Evolutionary conservation across 768 basidiomycete species (phyloP).

Genomic region (Hortiboletus flavorubellus): DNA sequence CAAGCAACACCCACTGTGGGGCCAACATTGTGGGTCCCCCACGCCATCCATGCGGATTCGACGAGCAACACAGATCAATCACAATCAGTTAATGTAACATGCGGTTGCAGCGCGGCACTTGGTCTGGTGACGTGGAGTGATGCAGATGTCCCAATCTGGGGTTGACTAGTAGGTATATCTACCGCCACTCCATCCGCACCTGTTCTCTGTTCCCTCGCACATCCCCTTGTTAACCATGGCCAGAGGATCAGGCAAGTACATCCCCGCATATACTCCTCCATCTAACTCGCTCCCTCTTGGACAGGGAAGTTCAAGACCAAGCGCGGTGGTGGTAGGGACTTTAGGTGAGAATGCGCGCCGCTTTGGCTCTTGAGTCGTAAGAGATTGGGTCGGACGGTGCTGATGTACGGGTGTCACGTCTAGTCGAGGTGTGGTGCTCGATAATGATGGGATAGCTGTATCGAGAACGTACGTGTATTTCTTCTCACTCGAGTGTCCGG

Average conservation of each 20-base stretch:
- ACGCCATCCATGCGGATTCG: no score
- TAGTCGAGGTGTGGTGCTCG: conserved; percentile 60
- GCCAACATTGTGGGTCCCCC: no score
- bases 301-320: conserved; percentile 81
- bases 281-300: neutral
- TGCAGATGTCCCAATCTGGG: conserved; percentile 8
- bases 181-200: neutral
- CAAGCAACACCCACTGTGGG: no score
- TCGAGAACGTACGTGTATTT: conserved; percentile 41
- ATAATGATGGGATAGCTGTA: conserved; percentile 54
- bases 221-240: conserved; percentile 23
- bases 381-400: conserved; percentile 9
- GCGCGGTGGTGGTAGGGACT: conserved; percentile 84
- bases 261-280: rapidly evolving
- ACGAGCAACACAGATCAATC: no score
- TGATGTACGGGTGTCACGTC: conserved; percentile 1
- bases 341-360: conserved; percentile 48
- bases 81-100: no score
- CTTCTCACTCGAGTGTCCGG: conserved; percentile 10
- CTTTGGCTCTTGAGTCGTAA: neutral
- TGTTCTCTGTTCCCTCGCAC: neutral
- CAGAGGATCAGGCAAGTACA: conserved; percentile 29
- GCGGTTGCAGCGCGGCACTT: no score
- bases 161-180: neutral
- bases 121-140: no score